These are phyloP conservation scores for Spizellomyces sp. DNA, from an alignment of 192 early-diverging fungal species.

Conservation along the genomic window DNA sequence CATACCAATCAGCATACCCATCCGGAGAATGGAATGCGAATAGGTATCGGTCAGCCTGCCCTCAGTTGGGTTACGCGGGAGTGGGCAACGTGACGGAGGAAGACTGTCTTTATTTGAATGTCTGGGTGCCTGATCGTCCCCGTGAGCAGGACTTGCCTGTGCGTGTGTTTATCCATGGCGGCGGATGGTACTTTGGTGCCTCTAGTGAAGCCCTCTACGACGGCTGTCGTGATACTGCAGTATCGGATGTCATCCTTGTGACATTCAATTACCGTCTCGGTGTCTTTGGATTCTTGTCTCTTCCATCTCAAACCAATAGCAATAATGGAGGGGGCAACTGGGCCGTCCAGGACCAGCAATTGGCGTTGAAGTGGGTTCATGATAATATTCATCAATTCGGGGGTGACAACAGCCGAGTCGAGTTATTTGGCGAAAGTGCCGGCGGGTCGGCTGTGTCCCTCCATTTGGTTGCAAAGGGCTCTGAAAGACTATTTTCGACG, in stretches of 20 bases:
- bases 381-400: constrained; percentile 60
- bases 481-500: too few species aligned
- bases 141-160: constrained; percentile 43
- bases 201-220: constrained; percentile 37
- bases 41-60: too few species aligned
- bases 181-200: constrained; percentile 50
- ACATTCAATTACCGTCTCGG: constrained; percentile 66
- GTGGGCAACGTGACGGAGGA: not conserved
- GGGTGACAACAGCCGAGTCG: constrained; percentile 55
- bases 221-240: constrained; percentile 36
- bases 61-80: too few species aligned
- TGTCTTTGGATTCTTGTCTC: constrained; percentile 48
- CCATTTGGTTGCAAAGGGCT: too few species aligned
- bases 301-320: too few species aligned
- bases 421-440: constrained; percentile 55
- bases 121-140: constrained; percentile 1
- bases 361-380: constrained; percentile 59
- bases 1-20: too few species aligned
- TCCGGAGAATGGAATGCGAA: too few species aligned
- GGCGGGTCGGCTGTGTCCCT: constrained; percentile 42
- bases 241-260: constrained; percentile 45
- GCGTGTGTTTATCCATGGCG: constrained; percentile 64
- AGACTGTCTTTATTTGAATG: constrained; percentile 44
- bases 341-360: constrained; percentile 57
- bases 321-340: constrained; percentile 32